Percentiles rank a stretch among this genome's conserved stretches.
These are phyloP conservation scores for Aureobasidium sp. DNA, from an alignment of 2,329 filamentous ascomycete species.

Conservation along the genomic window DNA sequence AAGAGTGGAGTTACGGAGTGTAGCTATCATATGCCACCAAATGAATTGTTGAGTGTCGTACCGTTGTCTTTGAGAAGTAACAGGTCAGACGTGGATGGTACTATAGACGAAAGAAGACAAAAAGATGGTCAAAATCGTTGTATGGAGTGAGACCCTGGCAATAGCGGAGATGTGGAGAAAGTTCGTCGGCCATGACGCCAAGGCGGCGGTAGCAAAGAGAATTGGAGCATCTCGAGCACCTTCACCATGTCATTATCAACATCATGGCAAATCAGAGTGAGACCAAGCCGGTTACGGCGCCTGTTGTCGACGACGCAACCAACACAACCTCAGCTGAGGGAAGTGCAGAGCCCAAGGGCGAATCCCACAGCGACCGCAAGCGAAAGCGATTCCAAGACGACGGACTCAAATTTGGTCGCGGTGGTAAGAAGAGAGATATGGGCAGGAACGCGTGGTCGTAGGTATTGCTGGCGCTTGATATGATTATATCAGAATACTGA, in stretches of 20 bases:
- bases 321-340: not conserved
- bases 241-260: constrained; percentile 5
- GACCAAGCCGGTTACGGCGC: constrained; percentile 8
- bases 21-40: too few relatives aligned
- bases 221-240: not conserved
- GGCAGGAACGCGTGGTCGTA: constrained; percentile 59
- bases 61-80: not conserved
- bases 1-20: too few relatives aligned
- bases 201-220: not conserved
- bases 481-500: constrained; percentile 24
- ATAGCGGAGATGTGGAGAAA: not conserved
- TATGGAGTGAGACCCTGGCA: not conserved
- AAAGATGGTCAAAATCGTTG: not conserved
- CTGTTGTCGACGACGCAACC: not conserved
- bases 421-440: constrained; percentile 55
- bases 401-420: constrained; percentile 26
- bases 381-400: constrained; percentile 19
- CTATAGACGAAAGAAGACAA: not conserved
- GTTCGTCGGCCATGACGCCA: not conserved
- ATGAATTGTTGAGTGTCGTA: not conserved
- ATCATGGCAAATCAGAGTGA: constrained; percentile 11
- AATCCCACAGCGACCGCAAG: constrained; percentile 16
- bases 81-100: not conserved
- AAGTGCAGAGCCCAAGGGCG: not conserved
- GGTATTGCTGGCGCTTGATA: constrained; percentile 23